Base-by-base conservation (phyloP, 768 basidiomycete species). In the Antrodiella citrinella region DNA sequence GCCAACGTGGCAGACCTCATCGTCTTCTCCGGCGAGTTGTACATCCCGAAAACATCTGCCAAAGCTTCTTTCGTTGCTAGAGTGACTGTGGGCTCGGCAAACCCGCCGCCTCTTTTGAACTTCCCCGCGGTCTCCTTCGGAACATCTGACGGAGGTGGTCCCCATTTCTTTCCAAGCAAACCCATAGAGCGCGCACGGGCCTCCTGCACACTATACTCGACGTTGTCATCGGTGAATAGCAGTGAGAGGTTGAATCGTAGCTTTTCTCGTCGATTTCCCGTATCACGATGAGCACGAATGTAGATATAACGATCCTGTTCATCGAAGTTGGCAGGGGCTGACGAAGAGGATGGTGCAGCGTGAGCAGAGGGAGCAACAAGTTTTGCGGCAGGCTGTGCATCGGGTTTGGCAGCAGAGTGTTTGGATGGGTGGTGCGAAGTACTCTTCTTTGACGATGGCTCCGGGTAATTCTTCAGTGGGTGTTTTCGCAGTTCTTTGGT, bases 61-160 rank as follows among this genome's bases (percentile, higher is more conserved):
- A 96, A 74, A 3, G 96, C 96, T 55, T 91, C 90, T 64, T 92
- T 94, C 23, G 96, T 99, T 64, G 96, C 96, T 58, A 98, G 91
- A 0, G 96, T 99, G 4, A 98, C 84, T 0, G 90, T 91, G 3
- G 89, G 87, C 63, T 91, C 89, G 41, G 41, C 41, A 38, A 38
- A 38, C 10, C 35, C 35, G 30, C 7, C 15, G 15, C 7, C 7
- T 35, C 15, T 35, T 15, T 35, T 35, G 7, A 43, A 64, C 26
- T 68, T 69, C 30, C 69, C 73, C 21, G 65, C 61, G 26, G 48
- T 24, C 21, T 47, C 76, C 46, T 67, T 67, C 2, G 75, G 77
- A 48, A 78, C 78, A 51, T 80, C 82, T 45, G 81, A 77, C 4
- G 77, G 72, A 1, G 83, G 82, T 1, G 81, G 78, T 2, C 82